phyloP scores from a whole-genome alignment of 169 alveolate species.

The Cryptosporidium xiaoi region DNA sequence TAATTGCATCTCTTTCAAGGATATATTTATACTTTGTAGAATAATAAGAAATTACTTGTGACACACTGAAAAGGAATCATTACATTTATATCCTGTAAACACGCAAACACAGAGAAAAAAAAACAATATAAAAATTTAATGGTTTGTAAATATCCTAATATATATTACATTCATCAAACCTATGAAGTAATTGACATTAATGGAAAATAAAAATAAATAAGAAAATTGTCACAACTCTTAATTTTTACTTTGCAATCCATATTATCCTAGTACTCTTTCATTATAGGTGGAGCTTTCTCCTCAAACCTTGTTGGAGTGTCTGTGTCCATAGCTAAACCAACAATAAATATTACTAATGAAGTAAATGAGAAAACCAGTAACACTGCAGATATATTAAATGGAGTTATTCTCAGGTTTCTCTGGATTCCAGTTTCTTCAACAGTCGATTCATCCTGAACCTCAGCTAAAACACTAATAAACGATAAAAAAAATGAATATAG shows the following conservation, averaged over 20 bases:
- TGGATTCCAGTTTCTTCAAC: constrained; percentile 4
- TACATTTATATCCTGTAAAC: too few species aligned
- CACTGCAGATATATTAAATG: constrained; percentile 56
- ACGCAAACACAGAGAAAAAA: too few species aligned
- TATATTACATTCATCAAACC: neutral
- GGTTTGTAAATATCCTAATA: too few species aligned
- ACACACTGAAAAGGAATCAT: too few species aligned
- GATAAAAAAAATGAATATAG: constrained; percentile 4
- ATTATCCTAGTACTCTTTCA: constrained; percentile 52
- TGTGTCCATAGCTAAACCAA: constrained; percentile 41
- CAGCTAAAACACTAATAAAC: constrained; percentile 11
- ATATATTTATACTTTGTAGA: too few species aligned
- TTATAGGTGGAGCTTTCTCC: constrained; percentile 72
- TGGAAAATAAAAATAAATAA: neutral
- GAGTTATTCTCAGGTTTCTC: constrained; percentile 46
- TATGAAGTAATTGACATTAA: neutral
- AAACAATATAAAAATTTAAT: too few species aligned
- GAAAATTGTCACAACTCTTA: neutral
- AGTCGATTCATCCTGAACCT: neutral
- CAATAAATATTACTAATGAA: constrained; percentile 39
- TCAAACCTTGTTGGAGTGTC: constrained; percentile 72
- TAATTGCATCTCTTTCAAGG: too few species aligned
- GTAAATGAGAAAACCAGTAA: constrained; percentile 35
- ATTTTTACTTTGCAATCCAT: neutral
- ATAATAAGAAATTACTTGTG: too few species aligned